These are phyloP conservation scores for Chaetoceros muelleri DNA, from an alignment of 108 stramenopile species.

Conservation along the genomic window DNA sequence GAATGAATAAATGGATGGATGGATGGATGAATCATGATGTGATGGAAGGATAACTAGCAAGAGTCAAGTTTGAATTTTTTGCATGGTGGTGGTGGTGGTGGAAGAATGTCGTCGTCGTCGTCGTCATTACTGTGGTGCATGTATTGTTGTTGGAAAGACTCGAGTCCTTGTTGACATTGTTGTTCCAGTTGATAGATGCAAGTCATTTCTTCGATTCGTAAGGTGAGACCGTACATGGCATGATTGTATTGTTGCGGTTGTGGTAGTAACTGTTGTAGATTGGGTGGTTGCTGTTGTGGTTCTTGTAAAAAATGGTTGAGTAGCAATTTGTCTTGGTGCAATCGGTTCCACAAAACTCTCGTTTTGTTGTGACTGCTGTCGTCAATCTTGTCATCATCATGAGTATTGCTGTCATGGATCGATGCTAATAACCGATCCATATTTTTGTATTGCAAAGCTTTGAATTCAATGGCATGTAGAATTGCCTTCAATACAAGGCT, in stretches of 20 bases:
- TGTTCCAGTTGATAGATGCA: slow-evolving; percentile 15
- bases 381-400: slow-evolving; percentile 4
- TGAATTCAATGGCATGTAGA: slow-evolving; percentile 24
- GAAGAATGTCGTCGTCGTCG: not conserved
- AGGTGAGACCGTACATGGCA: slow-evolving; percentile 28
- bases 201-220: slow-evolving; percentile 45
- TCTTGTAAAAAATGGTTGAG: slow-evolving; percentile 5
- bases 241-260: slow-evolving; percentile 7
- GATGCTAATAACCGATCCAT: slow-evolving; percentile 7
- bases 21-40: too few species aligned
- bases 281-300: slow-evolving; percentile 1
- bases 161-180: not conserved
- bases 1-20: not conserved
- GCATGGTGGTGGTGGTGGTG: too few species aligned
- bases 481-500: slow-evolving; percentile 46
- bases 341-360: too few species aligned
- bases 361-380: too few species aligned
- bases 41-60: too few species aligned
- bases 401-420: not conserved
- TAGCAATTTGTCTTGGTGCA: slow-evolving; percentile 4
- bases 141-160: not conserved
- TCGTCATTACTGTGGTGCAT: not conserved
- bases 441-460: slow-evolving; percentile 14
- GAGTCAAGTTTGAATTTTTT: too few species aligned
- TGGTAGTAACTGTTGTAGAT: slow-evolving; percentile 4